Evolutionary conservation across 805 yeast genomes (phyloP).

Genomic region (Ogataea parapolymorpha): DNA sequence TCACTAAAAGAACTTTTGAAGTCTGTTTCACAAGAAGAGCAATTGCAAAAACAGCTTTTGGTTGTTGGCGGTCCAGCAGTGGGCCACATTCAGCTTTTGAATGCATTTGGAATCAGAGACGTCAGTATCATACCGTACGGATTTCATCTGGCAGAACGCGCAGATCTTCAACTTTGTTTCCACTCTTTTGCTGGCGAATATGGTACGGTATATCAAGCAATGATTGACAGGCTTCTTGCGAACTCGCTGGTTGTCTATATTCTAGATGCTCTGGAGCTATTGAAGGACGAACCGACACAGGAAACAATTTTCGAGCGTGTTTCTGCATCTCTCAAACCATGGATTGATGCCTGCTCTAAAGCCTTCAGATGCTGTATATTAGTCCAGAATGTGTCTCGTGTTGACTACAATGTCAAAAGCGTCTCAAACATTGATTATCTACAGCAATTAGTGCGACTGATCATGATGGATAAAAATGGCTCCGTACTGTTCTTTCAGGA

Average conservation of each 20-base stretch:
- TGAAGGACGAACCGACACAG: not conserved
- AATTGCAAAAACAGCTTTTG: not conserved
- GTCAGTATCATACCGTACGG: slow-evolving; percentile 12
- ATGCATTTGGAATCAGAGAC: not conserved
- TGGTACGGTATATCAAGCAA: not conserved
- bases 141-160: slow-evolving; percentile 7
- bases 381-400: slow-evolving; percentile 9
- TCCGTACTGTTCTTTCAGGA: slow-evolving; percentile 9
- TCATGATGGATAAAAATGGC: slow-evolving; percentile 15
- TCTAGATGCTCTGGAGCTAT: not conserved
- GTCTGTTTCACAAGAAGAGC: slow-evolving; percentile 5
- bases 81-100: slow-evolving; percentile 5
- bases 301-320: not conserved
- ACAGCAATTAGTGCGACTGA: slow-evolving; percentile 25
- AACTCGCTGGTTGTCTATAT: not conserved
- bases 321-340: not conserved
- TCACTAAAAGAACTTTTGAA: slow-evolving; percentile 12
- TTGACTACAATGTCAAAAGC: slow-evolving; percentile 18
- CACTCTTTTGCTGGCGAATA: slow-evolving; percentile 10
- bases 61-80: slow-evolving; percentile 13
- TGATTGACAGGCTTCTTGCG: not conserved
- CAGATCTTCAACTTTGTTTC: slow-evolving; percentile 8
- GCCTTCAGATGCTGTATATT: not conserved
- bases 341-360: not conserved
- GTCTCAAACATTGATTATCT: slow-evolving; percentile 22